phyloP scores from a whole-genome alignment of 2,329 filamentous ascomycete species.

The Botrytis cinerea region DNA sequence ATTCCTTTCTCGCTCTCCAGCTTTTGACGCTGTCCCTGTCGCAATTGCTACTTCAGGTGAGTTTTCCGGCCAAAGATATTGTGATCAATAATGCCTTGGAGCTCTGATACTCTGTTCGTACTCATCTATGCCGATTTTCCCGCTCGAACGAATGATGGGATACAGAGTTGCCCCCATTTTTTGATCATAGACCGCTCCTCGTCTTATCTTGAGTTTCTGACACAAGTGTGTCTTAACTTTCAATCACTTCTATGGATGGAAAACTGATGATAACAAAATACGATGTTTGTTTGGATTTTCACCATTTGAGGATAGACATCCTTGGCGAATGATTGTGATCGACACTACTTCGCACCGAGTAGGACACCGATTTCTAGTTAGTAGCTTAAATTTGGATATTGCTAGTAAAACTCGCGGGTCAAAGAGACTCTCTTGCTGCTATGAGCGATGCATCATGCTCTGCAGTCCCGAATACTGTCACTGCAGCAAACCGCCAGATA shows the following conservation, averaged over 20 bases:
- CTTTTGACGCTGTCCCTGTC: not conserved
- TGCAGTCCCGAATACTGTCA: not conserved
- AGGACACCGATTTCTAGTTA: slow-evolving; percentile 5
- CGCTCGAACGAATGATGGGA: not conserved
- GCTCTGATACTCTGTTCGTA: not conserved
- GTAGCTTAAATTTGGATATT: slow-evolving; percentile 4
- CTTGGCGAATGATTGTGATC: slow-evolving; percentile 12
- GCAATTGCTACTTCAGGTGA: not conserved
- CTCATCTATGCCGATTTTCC: slow-evolving; percentile 2
- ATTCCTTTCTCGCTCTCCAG: not conserved
- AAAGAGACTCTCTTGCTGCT: not conserved
- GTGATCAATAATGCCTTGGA: not conserved
- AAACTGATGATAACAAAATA: not conserved
- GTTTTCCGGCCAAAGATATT: not conserved
- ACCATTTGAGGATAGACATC: slow-evolving; percentile 6
- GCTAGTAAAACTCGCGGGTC: not conserved
- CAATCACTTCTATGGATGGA: slow-evolving; percentile 1
- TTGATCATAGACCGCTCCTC: not conserved
- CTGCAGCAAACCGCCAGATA: not conserved
- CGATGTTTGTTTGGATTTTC: slow-evolving; percentile 4
- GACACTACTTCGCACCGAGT: slow-evolving; percentile 14
- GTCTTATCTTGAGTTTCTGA: not conserved
- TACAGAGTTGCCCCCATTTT: not conserved
- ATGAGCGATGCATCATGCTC: not conserved
- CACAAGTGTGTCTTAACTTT: slow-evolving; percentile 1